Percentiles rank a stretch among this genome's conserved stretches.
Evolutionary conservation across 371 early-diverging fungal species (phyloP).

Genomic region (Mucor racemosus): DNA sequence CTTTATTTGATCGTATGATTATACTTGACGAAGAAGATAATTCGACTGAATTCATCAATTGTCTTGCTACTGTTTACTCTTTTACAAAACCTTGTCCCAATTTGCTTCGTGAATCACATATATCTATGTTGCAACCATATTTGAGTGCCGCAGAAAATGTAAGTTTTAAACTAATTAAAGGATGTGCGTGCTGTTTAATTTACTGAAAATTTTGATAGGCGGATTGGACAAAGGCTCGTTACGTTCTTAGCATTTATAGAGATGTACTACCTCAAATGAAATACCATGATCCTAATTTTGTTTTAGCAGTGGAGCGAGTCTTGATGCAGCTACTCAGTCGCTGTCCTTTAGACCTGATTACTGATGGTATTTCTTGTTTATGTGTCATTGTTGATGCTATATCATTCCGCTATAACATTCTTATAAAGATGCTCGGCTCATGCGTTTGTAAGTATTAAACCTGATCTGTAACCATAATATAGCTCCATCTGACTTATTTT

Average conservation of each 20-base stretch:
- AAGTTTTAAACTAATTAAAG: constrained; percentile 7
- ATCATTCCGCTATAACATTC: constrained; percentile 65
- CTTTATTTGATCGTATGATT: constrained; percentile 68
- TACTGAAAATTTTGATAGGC: constrained; percentile 22
- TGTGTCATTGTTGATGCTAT: constrained; percentile 68
- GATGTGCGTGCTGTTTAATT: background rate
- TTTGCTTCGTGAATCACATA: constrained; percentile 46
- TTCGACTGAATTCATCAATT: constrained; percentile 35
- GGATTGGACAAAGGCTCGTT: constrained; percentile 57
- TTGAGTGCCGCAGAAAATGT: constrained; percentile 43
- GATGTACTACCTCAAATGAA: constrained; percentile 65
- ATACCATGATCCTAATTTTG: constrained; percentile 58
- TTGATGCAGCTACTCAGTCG: constrained; percentile 60
- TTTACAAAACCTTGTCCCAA: constrained; percentile 52
- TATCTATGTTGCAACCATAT: constrained; percentile 56
- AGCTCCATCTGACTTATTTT: too few relatives aligned
- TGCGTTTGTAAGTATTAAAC: constrained; percentile 33
- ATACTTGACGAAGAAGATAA: constrained; percentile 56
- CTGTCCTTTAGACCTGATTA: constrained; percentile 66
- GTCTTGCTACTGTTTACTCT: constrained; percentile 45
- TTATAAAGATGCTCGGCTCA: constrained; percentile 70
- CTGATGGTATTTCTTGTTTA: constrained; percentile 75
- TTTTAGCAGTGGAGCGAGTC: constrained; percentile 57
- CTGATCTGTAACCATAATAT: too few relatives aligned
- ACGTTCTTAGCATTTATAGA: constrained; percentile 60